phyloP scores from a whole-genome alignment of 2,329 filamentous ascomycete species.

The Teratosphaeriaceae sp. region DNA sequence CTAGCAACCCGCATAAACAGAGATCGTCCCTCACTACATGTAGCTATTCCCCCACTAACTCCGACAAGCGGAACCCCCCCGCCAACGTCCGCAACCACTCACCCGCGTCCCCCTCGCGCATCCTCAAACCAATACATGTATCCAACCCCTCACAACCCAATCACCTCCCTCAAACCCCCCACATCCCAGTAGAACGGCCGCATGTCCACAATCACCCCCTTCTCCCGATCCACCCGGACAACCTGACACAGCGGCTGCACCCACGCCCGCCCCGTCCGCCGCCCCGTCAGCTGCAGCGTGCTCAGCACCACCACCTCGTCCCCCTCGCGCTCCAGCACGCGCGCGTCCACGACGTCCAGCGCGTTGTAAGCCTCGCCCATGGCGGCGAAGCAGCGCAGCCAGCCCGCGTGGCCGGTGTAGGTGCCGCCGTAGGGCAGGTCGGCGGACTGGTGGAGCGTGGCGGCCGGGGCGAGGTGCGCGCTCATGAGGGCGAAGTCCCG shows the following conservation, averaged over 20 bases:
- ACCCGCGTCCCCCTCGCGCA: neutral
- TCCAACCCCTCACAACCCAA: too few relatives aligned
- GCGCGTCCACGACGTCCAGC: slow-evolving; percentile 26
- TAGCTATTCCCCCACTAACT: too few relatives aligned
- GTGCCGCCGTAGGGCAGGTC: slow-evolving; percentile 30
- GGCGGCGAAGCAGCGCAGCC: slow-evolving; percentile 27
- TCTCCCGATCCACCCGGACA: slow-evolving; percentile 29
- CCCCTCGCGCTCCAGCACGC: slow-evolving; percentile 30
- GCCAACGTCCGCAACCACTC: neutral
- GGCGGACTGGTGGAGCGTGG: slow-evolving; percentile 27
- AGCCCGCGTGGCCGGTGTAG: slow-evolving; percentile 26
- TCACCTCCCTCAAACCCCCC: slow-evolving; percentile 13
- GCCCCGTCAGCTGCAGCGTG: slow-evolving; percentile 24
- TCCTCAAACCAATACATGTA: neutral
- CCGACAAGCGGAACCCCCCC: neutral
- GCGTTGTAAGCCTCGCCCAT: slow-evolving; percentile 26
- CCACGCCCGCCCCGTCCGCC: slow-evolving; percentile 27
- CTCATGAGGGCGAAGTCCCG: slow-evolving; percentile 30
- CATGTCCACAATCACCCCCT: slow-evolving; percentile 26
- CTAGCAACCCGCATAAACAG: too few relatives aligned
- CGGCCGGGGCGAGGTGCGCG: slow-evolving; percentile 20
- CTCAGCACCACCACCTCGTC: slow-evolving; percentile 25
- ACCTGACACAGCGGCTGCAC: slow-evolving; percentile 27
- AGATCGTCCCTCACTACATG: too few relatives aligned
- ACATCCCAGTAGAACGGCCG: slow-evolving; percentile 35